phyloP scores from a whole-genome alignment of 2,329 filamentous ascomycete species.

The Neofusicoccum kwambonambiense region DNA sequence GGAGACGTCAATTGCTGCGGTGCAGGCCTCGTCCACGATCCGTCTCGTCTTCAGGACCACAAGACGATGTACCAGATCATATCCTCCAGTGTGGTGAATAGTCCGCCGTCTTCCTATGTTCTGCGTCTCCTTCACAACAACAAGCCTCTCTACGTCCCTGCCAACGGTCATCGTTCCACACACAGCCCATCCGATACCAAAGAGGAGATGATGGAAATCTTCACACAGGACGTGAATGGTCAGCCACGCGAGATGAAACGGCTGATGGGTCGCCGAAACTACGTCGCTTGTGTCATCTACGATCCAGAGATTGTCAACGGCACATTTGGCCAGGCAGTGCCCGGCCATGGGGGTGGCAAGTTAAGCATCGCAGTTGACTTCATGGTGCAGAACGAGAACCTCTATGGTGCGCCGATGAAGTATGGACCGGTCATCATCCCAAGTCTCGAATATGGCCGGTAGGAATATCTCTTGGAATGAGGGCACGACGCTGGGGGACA shows the following conservation, averaged over 20 bases:
- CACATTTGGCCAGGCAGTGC: conserved; percentile 39
- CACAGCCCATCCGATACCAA: conserved; percentile 85
- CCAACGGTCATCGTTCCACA: conserved; percentile 72
- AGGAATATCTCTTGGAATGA: background rate
- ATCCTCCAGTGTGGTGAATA: conserved; percentile 86
- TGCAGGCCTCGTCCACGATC: conserved; percentile 91
- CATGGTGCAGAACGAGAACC: conserved; percentile 89
- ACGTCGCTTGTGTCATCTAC: conserved; percentile 89
- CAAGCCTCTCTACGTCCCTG: conserved; percentile 85
- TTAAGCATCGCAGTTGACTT: conserved; percentile 93
- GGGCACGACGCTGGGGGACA: background rate
- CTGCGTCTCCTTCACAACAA: conserved; percentile 95
- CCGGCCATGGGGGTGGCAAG: conserved; percentile 44
- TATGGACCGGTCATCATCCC: conserved; percentile 96
- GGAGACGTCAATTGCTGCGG: conserved; percentile 89
- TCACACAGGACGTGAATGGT: conserved; percentile 91
- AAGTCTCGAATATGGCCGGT: conserved; percentile 55
- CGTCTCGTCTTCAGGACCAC: conserved; percentile 84
- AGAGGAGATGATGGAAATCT: conserved; percentile 99
- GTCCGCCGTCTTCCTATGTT: conserved; percentile 79
- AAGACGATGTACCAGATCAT: conserved; percentile 99
- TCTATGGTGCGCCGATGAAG: conserved; percentile 80
- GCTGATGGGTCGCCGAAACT: conserved; percentile 91
- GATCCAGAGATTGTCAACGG: conserved; percentile 75
- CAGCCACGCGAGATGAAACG: conserved; percentile 78